Conservation (phyloP, 2,329 filamentous ascomycete species). For the Calonectria leucothoes region DNA sequence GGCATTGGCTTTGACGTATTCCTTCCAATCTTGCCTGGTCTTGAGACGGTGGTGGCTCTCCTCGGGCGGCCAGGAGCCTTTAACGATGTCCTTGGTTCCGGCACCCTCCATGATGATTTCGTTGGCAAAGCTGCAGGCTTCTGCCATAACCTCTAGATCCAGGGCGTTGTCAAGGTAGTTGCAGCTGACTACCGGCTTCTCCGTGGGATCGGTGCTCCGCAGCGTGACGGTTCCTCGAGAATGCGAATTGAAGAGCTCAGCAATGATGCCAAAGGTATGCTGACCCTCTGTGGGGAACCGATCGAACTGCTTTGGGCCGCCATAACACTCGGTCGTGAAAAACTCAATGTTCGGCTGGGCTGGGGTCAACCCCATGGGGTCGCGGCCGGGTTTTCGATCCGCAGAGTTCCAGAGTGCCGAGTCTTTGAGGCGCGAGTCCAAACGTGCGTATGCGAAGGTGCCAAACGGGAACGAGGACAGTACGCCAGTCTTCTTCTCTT, state of each 20-base stretch:
- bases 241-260: constrained; percentile 66
- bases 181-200: constrained; percentile 67
- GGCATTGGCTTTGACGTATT: constrained; percentile 66
- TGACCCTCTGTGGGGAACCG: constrained; percentile 64
- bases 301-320: constrained; percentile 67
- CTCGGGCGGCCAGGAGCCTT: constrained; percentile 68
- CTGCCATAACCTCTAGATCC: constrained; percentile 68
- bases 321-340: constrained; percentile 72
- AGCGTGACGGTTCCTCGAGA: constrained; percentile 67
- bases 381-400: constrained; percentile 60
- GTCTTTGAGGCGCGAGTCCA: constrained; percentile 68
- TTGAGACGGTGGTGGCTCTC: constrained; percentile 63
- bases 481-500: constrained; percentile 67
- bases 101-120: constrained; percentile 69
- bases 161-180: constrained; percentile 68
- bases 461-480: constrained; percentile 73
- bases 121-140: constrained; percentile 68
- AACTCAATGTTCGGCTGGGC: constrained; percentile 71
- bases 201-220: constrained; percentile 57
- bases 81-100: constrained; percentile 68
- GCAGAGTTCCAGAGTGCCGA: constrained; percentile 65
- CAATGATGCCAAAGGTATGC: constrained; percentile 68
- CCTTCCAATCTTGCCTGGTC: constrained; percentile 64
- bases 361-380: constrained; percentile 70
- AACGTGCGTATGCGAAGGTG: constrained; percentile 69